These are phyloP conservation scores for Eudorina sp. DNA, from an alignment of 139 green algal species.

Conservation along the genomic window DNA sequence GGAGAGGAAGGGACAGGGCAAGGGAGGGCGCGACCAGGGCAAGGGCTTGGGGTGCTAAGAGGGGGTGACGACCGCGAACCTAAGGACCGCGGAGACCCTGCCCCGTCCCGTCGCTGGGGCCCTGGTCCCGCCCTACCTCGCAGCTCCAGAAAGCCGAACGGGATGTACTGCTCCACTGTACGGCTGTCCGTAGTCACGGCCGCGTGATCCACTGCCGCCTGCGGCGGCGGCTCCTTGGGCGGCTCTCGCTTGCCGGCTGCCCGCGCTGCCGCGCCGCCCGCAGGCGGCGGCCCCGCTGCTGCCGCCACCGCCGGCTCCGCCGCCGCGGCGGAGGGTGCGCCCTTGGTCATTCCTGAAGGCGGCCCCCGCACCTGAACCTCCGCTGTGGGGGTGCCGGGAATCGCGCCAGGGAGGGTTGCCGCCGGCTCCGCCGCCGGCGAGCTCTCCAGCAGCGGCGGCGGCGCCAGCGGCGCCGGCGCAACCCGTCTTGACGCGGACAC, in stretches of 20 bases:
- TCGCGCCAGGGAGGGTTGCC: not conserved
- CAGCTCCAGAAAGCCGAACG: constrained; percentile 45
- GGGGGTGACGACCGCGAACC: no score
- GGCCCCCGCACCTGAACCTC: not conserved
- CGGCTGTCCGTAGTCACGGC: not conserved
- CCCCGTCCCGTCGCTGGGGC: no score
- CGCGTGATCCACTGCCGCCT: not conserved
- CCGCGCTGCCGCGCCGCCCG: not conserved
- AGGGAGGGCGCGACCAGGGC: no score
- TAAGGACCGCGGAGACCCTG: no score
- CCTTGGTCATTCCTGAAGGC: not conserved
- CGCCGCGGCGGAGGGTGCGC: not conserved
- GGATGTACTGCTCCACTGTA: constrained; percentile 35
- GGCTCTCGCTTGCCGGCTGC: not conserved
- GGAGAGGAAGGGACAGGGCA: no score
- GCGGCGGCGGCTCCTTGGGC: not conserved
- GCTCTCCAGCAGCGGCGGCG: not conserved
- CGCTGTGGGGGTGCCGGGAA: not conserved
- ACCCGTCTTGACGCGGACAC: not conserved
- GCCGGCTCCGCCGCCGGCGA: not conserved
- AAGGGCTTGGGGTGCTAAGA: no score
- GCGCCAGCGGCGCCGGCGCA: not conserved
- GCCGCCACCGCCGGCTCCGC: not conserved
- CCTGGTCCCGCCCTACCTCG: not conserved
- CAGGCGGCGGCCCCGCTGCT: not conserved